Base-by-base conservation (phyloP, 2,329 filamentous ascomycete genomes). In the Anthostomella pinea region DNA sequence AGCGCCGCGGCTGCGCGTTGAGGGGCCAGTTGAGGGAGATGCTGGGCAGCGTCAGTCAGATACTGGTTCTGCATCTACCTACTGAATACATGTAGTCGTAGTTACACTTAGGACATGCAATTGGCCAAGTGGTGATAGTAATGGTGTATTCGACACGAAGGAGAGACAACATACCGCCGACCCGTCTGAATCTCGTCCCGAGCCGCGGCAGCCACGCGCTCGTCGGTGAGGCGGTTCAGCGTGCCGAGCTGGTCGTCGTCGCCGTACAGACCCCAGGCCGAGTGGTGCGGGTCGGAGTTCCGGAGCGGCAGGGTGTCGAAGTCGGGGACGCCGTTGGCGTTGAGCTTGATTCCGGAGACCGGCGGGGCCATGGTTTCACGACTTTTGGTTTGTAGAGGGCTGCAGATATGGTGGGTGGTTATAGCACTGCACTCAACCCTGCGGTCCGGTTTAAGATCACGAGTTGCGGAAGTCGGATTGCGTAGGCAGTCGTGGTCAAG, bases 1-100 rank as follows among this genome's bases (percentile, higher is more conserved):
- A 67, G 8, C 68, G 54, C 29, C 70, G 59, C 20, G 67, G 57
- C 54, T 77, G 70, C 8, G 73, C 70, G 57, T 77, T 66, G 5
- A 83, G 65, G 0, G 75, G 68, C 67, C 77, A 78, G 60, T 83
- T 78, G 14, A 82, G 67, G 2, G 74, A 78, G 33, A 83, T 64
- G 19, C 72, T 73, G 37, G n/a, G n/a, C n/a, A n/a, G 17, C 7
- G 8, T 31, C 8, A 11, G 21, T 27, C 2, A 14, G 28, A 5
- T 38, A n/a, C n/a, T n/a, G n/a, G n/a, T n/a, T n/a, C n/a, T n/a
- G n/a, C n/a, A n/a, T n/a, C n/a, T n/a, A n/a, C n/a, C n/a, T n/a
- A n/a, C n/a, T n/a, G n/a, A n/a, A n/a, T n/a, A n/a, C n/a, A n/a
- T n/a, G n/a, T n/a, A n/a, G n/a, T n/a, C n/a, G n/a, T n/a, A n/a